Conservation (phyloP, 805 yeast genomes). For the Candida pini region DNA sequence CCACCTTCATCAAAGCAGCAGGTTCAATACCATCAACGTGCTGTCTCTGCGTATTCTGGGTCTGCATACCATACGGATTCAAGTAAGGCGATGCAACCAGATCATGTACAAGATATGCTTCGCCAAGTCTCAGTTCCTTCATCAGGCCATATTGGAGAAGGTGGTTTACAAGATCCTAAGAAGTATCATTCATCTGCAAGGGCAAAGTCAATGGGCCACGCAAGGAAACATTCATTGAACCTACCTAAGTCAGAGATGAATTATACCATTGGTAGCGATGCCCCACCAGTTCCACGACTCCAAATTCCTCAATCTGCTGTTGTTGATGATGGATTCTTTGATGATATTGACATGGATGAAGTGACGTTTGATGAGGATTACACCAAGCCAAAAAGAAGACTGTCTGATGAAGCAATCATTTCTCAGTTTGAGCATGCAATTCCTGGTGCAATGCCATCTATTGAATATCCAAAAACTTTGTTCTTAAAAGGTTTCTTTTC, state of each 20-base stretch:
- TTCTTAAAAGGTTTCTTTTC: slow-evolving; percentile 91
- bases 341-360: slow-evolving; percentile 44
- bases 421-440: slow-evolving; percentile 46
- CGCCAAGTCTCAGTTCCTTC: slow-evolving; percentile 9
- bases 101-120: slow-evolving; percentile 3
- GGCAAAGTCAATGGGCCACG: slow-evolving; percentile 83
- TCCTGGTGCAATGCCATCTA: slow-evolving; percentile 84
- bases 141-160: no score
- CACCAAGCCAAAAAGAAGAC: slow-evolving; percentile 24
- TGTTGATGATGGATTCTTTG: slow-evolving; percentile 51
- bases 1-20: slow-evolving; percentile 24
- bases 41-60: slow-evolving; percentile 33
- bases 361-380: slow-evolving; percentile 23
- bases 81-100: slow-evolving; percentile 20
- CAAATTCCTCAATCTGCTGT: slow-evolving; percentile 22
- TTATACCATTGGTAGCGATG: slow-evolving; percentile 19
- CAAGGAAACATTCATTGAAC: slow-evolving; percentile 55
- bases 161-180: slow-evolving; percentile 22
- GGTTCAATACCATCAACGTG: slow-evolving; percentile 30
- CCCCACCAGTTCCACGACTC: slow-evolving; percentile 40
- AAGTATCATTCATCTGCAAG: slow-evolving; percentile 76
- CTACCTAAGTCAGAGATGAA: slow-evolving; percentile 15
- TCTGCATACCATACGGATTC: slow-evolving; percentile 23
- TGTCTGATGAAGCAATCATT: slow-evolving; percentile 45
- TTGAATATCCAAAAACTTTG: slow-evolving; percentile 86